Evolutionary conservation across 2,329 filamentous ascomycete species (phyloP).

Genomic region (Dryadomyces sulphureus): DNA sequence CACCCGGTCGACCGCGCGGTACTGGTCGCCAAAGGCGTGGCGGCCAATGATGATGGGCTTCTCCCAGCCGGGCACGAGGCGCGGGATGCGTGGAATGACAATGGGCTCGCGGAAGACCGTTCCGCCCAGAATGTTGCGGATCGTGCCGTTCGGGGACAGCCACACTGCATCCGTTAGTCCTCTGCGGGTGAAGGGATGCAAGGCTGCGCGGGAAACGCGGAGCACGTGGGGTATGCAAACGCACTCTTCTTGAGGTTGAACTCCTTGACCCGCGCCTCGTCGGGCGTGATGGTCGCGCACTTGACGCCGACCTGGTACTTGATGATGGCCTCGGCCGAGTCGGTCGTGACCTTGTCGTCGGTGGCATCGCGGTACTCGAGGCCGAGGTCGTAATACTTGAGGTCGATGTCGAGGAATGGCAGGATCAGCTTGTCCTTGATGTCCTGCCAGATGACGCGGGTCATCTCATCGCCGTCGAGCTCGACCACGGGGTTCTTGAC

Average conservation of each 20-base stretch:
- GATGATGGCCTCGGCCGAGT: conserved; percentile 94
- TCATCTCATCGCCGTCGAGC: conserved; percentile 93
- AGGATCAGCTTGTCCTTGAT: conserved; percentile 99
- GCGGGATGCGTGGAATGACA: conserved; percentile 83
- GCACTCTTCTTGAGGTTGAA: conserved; percentile 97
- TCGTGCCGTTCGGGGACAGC: conserved; percentile 92
- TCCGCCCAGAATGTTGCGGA: conserved; percentile 63
- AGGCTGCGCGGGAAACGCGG: too few species aligned
- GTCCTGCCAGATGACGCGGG: conserved; percentile 94
- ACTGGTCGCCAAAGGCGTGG: conserved; percentile 97
- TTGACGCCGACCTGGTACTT: conserved; percentile 99
- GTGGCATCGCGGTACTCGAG: conserved; percentile 92
- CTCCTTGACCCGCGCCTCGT: conserved; percentile 91
- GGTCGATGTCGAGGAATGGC: conserved; percentile 90
- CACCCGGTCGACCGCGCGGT: conserved; percentile 87
- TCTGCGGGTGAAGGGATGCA: not conserved
- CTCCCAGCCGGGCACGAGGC: conserved; percentile 93
- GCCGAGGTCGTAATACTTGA: conserved; percentile 96
- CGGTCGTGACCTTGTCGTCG: conserved; percentile 87
- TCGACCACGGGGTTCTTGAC: conserved; percentile 99
- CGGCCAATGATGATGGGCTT: conserved; percentile 98
- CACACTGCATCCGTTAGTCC: conserved; percentile 51
- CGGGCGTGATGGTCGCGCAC: conserved; percentile 97
- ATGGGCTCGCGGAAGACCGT: conserved; percentile 99
- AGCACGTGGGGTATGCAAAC: too few species aligned